Evolutionary conservation across 176 grass and related monocot species (phyloP).

Genomic region (Tillandsia leiboldiana): DNA sequence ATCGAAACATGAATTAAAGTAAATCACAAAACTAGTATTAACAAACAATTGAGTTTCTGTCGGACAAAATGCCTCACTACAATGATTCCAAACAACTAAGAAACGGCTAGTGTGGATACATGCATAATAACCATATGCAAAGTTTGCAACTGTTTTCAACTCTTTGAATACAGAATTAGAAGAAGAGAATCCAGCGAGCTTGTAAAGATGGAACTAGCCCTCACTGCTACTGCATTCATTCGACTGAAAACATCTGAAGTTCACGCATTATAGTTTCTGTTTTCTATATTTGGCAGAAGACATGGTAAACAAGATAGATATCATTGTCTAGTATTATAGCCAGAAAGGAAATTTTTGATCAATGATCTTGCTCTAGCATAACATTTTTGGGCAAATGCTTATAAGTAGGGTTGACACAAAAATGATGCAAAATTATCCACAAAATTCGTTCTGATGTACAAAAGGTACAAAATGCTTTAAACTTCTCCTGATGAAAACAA

Average conservation of each 20-base stretch:
- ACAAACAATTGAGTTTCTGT: neutral
- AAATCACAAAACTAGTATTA: neutral
- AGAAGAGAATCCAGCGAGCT: neutral
- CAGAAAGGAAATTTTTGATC: too few species aligned
- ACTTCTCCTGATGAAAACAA: neutral
- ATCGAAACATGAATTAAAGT: conserved; percentile 14
- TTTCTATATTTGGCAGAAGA: too few species aligned
- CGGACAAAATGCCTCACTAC: neutral
- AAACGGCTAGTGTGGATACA: neutral
- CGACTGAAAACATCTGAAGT: neutral
- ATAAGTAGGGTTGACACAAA: too few species aligned
- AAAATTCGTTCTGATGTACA: too few species aligned
- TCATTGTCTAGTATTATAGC: too few species aligned
- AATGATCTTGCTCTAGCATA: too few species aligned
- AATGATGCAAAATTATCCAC: too few species aligned
- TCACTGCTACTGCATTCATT: neutral
- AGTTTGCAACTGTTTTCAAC: neutral
- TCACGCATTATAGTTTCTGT: too few species aligned
- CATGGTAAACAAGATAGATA: too few species aligned
- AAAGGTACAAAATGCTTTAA: neutral
- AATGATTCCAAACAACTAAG: neutral
- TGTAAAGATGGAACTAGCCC: neutral
- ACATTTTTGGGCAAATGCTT: too few species aligned
- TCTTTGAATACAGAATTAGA: neutral
- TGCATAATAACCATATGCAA: neutral